These are phyloP conservation scores for Zasmidium angulare DNA, from an alignment of 2,329 filamentous ascomycete species.

Conservation along the genomic window DNA sequence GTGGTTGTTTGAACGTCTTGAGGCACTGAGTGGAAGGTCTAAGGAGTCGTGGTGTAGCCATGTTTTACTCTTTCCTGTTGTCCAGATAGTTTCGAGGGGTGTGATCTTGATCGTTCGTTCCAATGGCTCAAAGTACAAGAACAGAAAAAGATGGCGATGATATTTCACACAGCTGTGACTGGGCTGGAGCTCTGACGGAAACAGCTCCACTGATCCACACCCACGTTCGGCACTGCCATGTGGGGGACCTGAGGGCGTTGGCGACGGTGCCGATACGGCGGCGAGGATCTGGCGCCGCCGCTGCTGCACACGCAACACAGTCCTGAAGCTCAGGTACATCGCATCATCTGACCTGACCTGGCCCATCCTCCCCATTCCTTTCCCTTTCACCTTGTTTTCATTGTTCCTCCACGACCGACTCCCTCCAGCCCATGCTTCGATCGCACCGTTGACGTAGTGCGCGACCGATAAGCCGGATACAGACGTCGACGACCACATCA, in stretches of 20 bases:
- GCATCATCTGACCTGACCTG: slow-evolving; percentile 7
- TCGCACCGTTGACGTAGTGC: slow-evolving; percentile 3
- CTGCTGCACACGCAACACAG: background rate
- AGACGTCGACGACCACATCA: slow-evolving; percentile 1
- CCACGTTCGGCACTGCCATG: background rate
- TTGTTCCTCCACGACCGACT: background rate
- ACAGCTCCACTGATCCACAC: background rate
- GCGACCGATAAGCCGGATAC: slow-evolving; percentile 8
- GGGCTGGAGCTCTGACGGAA: background rate
- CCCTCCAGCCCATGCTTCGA: background rate
- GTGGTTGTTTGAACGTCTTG: slow-evolving; percentile 16
- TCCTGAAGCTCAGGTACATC: background rate
- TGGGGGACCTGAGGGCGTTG: background rate
- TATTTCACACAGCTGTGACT: background rate
- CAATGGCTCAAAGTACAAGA: background rate
- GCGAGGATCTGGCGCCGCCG: background rate
- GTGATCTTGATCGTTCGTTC: background rate
- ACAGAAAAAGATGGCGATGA: background rate
- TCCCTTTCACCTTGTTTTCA: background rate
- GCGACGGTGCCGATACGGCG: background rate
- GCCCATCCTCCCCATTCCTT: background rate
- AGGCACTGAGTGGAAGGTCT: slow-evolving; percentile 22
- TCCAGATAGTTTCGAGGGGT: background rate
- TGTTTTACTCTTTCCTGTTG: slow-evolving; percentile 3
- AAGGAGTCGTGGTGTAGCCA: slow-evolving; percentile 25